A percentile compares a stretch with the other conserved stretches of the same genome.
Conservation (phyloP, 176 grass and related monocot species). For the Bothriochloa decipiens region DNA sequence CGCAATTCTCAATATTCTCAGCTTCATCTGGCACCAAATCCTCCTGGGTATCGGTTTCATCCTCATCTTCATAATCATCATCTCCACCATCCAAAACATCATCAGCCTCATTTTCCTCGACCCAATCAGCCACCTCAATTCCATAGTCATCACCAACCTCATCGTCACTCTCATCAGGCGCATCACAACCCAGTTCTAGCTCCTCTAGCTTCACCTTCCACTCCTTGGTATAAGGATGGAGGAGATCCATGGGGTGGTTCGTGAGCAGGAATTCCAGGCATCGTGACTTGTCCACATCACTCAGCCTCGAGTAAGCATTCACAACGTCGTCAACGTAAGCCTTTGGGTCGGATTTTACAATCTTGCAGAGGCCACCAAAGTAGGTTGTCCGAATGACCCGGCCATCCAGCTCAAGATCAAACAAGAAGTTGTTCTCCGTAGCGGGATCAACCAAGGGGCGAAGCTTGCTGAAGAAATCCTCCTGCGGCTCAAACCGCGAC, state of each 20-base stretch:
- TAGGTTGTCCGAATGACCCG: constrained; percentile 58
- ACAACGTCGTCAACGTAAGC: constrained; percentile 93
- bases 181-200: constrained; percentile 89
- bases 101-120: constrained; percentile 58
- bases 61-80: constrained; percentile 46
- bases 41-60: constrained; percentile 38
- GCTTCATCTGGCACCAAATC: constrained; percentile 36
- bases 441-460: constrained; percentile 68
- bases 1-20: constrained; percentile 48
- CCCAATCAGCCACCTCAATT: constrained; percentile 53
- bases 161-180: constrained; percentile 69
- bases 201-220: constrained; percentile 98
- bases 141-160: constrained; percentile 43
- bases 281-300: constrained; percentile 53
- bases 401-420: constrained; percentile 62
- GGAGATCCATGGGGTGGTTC: constrained; percentile 87
- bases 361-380: constrained; percentile 80
- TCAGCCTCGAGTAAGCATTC: constrained; percentile 82
- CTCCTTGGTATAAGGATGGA: constrained; percentile 92
- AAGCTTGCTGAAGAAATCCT: constrained; percentile 73
- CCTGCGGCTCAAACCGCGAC: constrained; percentile 82
- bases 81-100: constrained; percentile 44
- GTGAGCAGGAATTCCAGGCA: constrained; percentile 86
- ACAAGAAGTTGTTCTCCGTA: constrained; percentile 70
- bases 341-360: constrained; percentile 79